Conservation (phyloP, 805 yeast genomes). For the Saccharomycopsis lassenensis region DNA sequence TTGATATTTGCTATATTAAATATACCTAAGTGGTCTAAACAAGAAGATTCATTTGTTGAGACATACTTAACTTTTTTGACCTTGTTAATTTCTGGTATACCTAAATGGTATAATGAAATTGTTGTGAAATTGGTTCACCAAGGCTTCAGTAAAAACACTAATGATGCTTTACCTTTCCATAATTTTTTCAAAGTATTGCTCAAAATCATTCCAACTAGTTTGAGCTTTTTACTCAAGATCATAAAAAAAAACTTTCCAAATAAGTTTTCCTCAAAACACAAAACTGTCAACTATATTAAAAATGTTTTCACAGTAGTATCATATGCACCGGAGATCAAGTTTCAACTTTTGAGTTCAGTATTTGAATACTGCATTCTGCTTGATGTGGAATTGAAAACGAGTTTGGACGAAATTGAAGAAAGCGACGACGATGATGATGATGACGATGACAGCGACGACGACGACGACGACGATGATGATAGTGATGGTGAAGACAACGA, state of each 20-base stretch:
- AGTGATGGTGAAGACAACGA: slow-evolving; percentile 25
- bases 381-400: slow-evolving; percentile 88
- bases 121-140: slow-evolving; percentile 52
- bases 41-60: slow-evolving; percentile 30
- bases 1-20: slow-evolving; percentile 53
- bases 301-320: slow-evolving; percentile 50
- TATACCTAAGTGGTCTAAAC: slow-evolving; percentile 48
- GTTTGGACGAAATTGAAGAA: slow-evolving; percentile 75
- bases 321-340: slow-evolving; percentile 69
- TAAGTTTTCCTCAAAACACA: slow-evolving; percentile 48
- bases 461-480: slow-evolving; percentile 25
- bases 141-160: slow-evolving; percentile 35
- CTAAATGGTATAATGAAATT: slow-evolving; percentile 87
- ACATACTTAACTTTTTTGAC: slow-evolving; percentile 61
- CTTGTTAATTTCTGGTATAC: slow-evolving; percentile 73
- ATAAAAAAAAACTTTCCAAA: slow-evolving; percentile 66
- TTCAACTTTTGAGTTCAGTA: slow-evolving; percentile 67
- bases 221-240: slow-evolving; percentile 48
- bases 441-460: slow-evolving; percentile 29
- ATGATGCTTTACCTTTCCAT: slow-evolving; percentile 39
- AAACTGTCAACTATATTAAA: slow-evolving; percentile 49
- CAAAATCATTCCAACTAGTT: slow-evolving; percentile 71
- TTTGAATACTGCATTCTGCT: slow-evolving; percentile 73
- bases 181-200: slow-evolving; percentile 52
- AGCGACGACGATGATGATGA: slow-evolving; percentile 49